Percentiles rank a stretch among this genome's conserved stretches.
phyloP scores from a whole-genome alignment of 805 yeast genomes.

The Zygoascus tannicola region DNA sequence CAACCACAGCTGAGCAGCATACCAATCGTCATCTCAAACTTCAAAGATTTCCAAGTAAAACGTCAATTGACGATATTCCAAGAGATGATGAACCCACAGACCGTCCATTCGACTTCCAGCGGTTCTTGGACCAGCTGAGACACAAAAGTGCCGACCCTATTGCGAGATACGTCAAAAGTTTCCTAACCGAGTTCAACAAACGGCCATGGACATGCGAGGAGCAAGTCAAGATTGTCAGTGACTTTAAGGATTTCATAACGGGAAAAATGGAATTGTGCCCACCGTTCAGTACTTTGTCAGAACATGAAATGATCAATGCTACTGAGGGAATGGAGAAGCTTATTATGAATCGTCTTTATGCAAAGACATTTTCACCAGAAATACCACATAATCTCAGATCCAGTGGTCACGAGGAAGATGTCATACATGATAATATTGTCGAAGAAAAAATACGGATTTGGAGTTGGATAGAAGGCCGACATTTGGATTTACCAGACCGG shows the following conservation, averaged over 20 bases:
- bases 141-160: constrained; percentile 78
- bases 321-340: constrained; percentile 89
- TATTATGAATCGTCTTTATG: constrained; percentile 77
- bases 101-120: constrained; percentile 68
- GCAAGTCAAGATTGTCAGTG: constrained; percentile 64
- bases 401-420: constrained; percentile 52
- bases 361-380: constrained; percentile 70
- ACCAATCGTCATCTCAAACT: background rate
- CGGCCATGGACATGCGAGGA: constrained; percentile 66
- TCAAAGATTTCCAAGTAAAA: background rate
- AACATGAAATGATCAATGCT: constrained; percentile 56
- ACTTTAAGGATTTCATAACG: constrained; percentile 66
- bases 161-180: constrained; percentile 76
- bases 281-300: constrained; percentile 65
- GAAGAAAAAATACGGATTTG: constrained; percentile 47
- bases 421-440: constrained; percentile 49
- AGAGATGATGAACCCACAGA: constrained; percentile 1
- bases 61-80: background rate
- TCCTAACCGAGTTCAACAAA: constrained; percentile 64
- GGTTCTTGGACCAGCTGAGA: constrained; percentile 62
- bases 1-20: background rate
- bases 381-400: constrained; percentile 39
- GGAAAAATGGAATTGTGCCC: constrained; percentile 42
- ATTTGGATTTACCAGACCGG: constrained; percentile 62
- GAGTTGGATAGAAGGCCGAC: constrained; percentile 62